Conservation (phyloP, 1,284 basidiomycete genomes). For the Naganishia albida region DNA sequence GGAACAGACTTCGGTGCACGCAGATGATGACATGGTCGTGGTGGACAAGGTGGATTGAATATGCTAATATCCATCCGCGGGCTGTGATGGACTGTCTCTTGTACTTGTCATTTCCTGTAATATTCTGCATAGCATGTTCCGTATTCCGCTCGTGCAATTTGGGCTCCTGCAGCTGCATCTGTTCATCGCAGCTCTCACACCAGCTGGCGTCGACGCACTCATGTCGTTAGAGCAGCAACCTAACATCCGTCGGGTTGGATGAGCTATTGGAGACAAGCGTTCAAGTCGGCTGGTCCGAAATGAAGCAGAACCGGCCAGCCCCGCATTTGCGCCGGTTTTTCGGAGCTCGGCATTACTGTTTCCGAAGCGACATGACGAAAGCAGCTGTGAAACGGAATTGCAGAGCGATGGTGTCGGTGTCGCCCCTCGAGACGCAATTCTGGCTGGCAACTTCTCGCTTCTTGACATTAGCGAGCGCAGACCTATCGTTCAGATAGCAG, state of each 20-base stretch:
- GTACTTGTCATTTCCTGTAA: too few species aligned
- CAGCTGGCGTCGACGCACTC: too few species aligned
- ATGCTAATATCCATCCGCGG: neutral
- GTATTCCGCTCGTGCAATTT: too few species aligned
- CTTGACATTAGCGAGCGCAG: too few species aligned
- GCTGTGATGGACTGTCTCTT: neutral
- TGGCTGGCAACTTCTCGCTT: too few species aligned
- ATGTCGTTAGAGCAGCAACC: too few species aligned
- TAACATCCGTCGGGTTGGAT: too few species aligned
- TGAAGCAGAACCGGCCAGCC: neutral
- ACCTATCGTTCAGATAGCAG: too few species aligned
- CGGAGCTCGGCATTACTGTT: constrained; percentile 19
- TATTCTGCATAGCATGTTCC: too few species aligned
- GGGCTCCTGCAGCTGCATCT: too few species aligned
- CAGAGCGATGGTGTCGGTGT: neutral
- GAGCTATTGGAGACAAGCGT: too few species aligned
- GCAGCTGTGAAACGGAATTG: neutral
- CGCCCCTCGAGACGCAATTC: neutral
- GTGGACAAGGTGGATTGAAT: constrained; percentile 8
- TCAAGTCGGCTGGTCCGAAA: neutral
- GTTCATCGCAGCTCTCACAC: too few species aligned
- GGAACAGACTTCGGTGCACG: neutral
- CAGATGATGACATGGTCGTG: constrained; percentile 23
- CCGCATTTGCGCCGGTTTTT: neutral
- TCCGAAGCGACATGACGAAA: constrained; percentile 9